phyloP scores from a whole-genome alignment of 2,329 filamentous ascomycete species.

The Laburnicola sp. region DNA sequence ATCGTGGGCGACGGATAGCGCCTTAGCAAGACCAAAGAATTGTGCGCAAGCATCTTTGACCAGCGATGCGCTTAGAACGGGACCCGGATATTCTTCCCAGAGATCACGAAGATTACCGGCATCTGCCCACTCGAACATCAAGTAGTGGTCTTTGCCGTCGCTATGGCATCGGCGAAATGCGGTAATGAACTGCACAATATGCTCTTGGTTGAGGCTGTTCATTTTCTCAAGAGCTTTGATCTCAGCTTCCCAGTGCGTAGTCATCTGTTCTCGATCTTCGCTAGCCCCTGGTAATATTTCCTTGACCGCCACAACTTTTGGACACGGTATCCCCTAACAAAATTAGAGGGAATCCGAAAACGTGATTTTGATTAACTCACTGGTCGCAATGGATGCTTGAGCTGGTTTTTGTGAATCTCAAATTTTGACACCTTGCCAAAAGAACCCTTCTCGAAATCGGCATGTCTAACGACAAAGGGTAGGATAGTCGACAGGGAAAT shows the following conservation, averaged over 20 bases:
- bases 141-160: conserved; percentile 12
- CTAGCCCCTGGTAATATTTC: conserved; percentile 5
- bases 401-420: conserved; percentile 12
- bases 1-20: conserved; percentile 16
- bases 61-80: conserved; percentile 4
- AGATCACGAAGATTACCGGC: conserved; percentile 23
- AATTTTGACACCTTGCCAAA: conserved; percentile 17
- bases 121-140: conserved; percentile 30
- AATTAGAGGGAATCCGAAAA: not conserved
- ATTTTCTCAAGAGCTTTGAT: conserved; percentile 17
- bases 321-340: not conserved
- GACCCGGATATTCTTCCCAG: conserved; percentile 15
- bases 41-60: conserved; percentile 12
- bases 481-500: not conserved
- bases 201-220: conserved; percentile 18
- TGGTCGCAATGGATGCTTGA: not conserved
- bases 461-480: conserved; percentile 4
- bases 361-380: not conserved
- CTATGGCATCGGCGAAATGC: conserved; percentile 14
- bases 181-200: conserved; percentile 23
- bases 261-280: conserved; percentile 7
- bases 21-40: conserved; percentile 25
- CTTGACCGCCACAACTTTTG: conserved; percentile 16
- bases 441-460: not conserved
- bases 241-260: conserved; percentile 16